Percentiles rank a stretch among this genome's conserved stretches.
Conservation (phyloP, 495 filamentous ascomycete genomes). For the Lophiostoma macrostomum region DNA sequence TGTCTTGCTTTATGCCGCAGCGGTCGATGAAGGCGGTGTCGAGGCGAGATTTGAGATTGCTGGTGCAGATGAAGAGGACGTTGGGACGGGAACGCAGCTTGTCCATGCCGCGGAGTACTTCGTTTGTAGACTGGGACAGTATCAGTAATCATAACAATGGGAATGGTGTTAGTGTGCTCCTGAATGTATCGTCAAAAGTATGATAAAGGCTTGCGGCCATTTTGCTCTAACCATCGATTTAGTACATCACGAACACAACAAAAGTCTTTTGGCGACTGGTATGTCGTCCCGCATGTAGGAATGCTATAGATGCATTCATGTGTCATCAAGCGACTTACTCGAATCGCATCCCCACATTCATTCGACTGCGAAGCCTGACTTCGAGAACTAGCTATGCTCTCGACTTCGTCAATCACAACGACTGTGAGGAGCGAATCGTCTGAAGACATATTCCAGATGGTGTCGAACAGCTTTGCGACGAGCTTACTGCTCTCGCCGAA, state of each 20-base stretch:
- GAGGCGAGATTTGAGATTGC: constrained; percentile 47
- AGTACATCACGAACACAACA: too few species aligned
- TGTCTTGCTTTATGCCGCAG: constrained; percentile 51
- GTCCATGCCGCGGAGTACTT: constrained; percentile 43
- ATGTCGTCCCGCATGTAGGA: too few species aligned
- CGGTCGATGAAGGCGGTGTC: constrained; percentile 57
- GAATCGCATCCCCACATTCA: constrained; percentile 51
- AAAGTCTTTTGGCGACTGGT: too few species aligned
- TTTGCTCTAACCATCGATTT: too few species aligned
- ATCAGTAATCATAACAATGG: constrained; percentile 1
- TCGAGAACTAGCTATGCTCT: constrained; percentile 50
- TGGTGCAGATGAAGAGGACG: constrained; percentile 52
- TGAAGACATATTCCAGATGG: constrained; percentile 45
- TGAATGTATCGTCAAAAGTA: too few species aligned
- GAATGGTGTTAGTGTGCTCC: too few species aligned
- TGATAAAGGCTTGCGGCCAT: too few species aligned
- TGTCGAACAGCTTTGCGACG: constrained; percentile 50
- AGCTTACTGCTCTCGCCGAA: constrained; percentile 58
- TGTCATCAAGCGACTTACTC: constrained; percentile 36
- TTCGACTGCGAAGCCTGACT: constrained; percentile 43
- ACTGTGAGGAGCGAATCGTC: constrained; percentile 49
- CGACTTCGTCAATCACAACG: constrained; percentile 57
- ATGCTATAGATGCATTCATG: too few species aligned
- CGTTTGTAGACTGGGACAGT: constrained; percentile 43
- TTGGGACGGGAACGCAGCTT: constrained; percentile 42